Conservation (phyloP, 768 basidiomycete genomes). For the Gautieria morchelliformis region DNA sequence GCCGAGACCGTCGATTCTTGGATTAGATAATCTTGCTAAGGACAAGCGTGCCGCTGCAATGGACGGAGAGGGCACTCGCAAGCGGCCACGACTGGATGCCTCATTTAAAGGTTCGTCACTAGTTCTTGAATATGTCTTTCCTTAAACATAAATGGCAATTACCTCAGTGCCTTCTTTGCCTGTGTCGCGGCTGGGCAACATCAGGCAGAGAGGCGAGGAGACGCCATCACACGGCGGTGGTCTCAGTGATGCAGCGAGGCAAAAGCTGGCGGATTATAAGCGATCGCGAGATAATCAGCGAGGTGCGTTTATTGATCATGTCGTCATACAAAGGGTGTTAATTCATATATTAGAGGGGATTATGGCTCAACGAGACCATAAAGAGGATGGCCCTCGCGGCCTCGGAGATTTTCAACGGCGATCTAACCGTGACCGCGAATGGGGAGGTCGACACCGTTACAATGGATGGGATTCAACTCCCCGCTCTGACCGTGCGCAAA, state of each 20-base stretch:
- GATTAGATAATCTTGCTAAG: conserved; percentile 78
- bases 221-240: conserved; percentile 93
- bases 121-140: background rate
- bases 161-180: conserved; percentile 71
- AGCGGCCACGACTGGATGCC: conserved; percentile 55
- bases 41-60: conserved; percentile 69
- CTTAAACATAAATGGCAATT: too few species aligned
- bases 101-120: conserved; percentile 72
- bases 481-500: conserved; percentile 40
- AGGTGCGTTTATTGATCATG: conserved; percentile 30
- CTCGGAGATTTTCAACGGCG: conserved; percentile 89
- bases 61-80: conserved; percentile 45
- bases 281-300: conserved; percentile 57
- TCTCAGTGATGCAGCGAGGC: conserved; percentile 64
- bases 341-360: conserved; percentile 53
- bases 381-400: conserved; percentile 58
- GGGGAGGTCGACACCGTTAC: conserved; percentile 36
- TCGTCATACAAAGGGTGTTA: background rate
- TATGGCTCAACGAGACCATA: conserved; percentile 43
- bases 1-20: conserved; percentile 70
- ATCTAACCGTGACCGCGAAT: conserved; percentile 63
- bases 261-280: conserved; percentile 69
- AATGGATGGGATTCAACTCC: conserved; percentile 54
- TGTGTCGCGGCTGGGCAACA: conserved; percentile 39
- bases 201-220: conserved; percentile 73